phyloP scores from a whole-genome alignment of 1,284 basidiomycete species.

The Pholiota adiposa region DNA sequence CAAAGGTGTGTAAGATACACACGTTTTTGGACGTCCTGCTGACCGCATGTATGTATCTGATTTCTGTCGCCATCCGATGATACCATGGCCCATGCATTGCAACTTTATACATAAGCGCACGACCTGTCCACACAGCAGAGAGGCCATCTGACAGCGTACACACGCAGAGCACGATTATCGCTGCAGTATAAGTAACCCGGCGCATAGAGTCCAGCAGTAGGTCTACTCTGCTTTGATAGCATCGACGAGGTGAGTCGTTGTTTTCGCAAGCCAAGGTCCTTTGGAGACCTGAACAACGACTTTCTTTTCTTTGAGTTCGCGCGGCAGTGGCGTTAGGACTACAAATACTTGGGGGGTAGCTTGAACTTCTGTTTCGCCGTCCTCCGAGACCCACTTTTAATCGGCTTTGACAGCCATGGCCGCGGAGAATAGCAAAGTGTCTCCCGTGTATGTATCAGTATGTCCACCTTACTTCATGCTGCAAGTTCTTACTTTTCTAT shows the following conservation, averaged over 20 bases:
- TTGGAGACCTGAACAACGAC: not conserved
- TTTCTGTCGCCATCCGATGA: conserved; percentile 5
- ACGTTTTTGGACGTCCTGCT: conserved; percentile 13
- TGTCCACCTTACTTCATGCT: not conserved
- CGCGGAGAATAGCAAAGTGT: not conserved
- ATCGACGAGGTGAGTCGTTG: not conserved
- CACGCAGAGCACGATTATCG: conserved; percentile 3
- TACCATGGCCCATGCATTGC: conserved; percentile 5
- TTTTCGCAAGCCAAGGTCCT: not conserved
- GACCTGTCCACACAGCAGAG: conserved; percentile 3
- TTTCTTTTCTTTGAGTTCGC: not conserved
- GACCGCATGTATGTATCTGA: conserved; percentile 12
- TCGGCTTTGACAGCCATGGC: not conserved
- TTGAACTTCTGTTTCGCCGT: not conserved
- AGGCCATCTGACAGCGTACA: conserved; percentile 2
- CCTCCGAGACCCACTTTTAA: not conserved
- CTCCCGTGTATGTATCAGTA: not conserved
- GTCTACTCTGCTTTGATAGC: not conserved
- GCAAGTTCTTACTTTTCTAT: not conserved
- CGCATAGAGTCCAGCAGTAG: not conserved
- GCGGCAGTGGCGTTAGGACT: not conserved
- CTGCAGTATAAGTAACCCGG: not conserved
- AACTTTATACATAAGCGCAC: conserved; percentile 4
- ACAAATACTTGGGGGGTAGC: not conserved
- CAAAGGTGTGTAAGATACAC: conserved; percentile 16